Conservation (phyloP, 768 basidiomycete species). For the Naganishia vaughanmartiniae region DNA sequence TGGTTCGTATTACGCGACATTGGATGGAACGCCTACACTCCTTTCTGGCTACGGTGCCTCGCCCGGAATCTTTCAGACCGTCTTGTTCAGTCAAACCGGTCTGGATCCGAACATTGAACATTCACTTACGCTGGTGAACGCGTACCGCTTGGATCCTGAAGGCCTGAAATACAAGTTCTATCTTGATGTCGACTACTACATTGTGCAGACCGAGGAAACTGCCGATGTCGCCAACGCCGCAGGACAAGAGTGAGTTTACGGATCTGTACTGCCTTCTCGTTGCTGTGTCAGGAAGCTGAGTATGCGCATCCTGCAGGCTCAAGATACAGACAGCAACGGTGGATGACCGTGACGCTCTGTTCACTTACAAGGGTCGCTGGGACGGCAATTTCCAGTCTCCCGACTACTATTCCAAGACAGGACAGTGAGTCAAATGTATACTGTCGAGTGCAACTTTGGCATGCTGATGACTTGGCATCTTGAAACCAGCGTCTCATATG, state of each 20-base stretch:
- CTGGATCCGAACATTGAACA: constrained; percentile 23
- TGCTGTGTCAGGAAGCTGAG: not conserved
- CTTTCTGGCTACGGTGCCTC: not conserved
- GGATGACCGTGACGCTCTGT: not conserved
- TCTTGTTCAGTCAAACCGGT: constrained; percentile 9
- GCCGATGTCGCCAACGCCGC: not conserved
- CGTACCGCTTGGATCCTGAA: not conserved
- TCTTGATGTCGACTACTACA: constrained; percentile 20
- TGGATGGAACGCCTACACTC: constrained; percentile 3
- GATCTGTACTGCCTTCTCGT: too few species aligned
- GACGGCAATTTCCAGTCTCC: not conserved
- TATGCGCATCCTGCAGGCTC: not conserved
- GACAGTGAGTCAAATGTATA: not conserved
- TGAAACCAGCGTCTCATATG: not conserved
- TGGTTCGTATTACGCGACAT: constrained; percentile 11
- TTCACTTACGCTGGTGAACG: constrained; percentile 12
- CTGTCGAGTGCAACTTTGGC: not conserved
- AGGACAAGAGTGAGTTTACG: not conserved
- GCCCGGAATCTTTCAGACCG: not conserved
- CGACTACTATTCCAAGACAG: not conserved
- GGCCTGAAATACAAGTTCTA: not conserved
- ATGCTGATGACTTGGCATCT: too few species aligned
- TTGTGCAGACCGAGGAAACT: constrained; percentile 8
- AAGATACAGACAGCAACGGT: not conserved
- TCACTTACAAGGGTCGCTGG: not conserved